Evolutionary conservation across 129 eudicot species (phyloP).

Genomic region (Lactuca sativa): DNA sequence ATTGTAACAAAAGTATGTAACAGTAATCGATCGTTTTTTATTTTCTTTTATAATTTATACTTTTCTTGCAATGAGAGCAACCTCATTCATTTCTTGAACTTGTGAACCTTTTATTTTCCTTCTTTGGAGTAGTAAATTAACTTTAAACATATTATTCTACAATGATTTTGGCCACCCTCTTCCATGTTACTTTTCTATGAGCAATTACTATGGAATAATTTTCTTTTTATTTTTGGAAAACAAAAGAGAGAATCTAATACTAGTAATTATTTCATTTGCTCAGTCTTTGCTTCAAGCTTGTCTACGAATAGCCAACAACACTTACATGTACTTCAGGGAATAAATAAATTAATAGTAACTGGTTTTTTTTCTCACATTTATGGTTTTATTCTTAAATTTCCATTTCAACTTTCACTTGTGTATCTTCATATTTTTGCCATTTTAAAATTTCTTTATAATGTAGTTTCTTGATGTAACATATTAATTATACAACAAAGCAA

Average conservation of each 20-base stretch:
- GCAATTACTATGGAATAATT: conserved; percentile 38
- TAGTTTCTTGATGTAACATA: no score
- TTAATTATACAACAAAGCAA: no score
- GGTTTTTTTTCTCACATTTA: background rate
- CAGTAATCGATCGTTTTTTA: background rate
- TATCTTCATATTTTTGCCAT: no score
- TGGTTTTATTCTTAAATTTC: background rate
- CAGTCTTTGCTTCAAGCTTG: conserved; percentile 42
- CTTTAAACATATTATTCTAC: conserved; percentile 40
- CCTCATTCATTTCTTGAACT: conserved; percentile 13
- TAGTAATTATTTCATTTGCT: conserved; percentile 39
- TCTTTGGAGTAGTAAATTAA: conserved; percentile 13
- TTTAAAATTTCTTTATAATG: no score
- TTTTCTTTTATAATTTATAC: conserved; percentile 20
- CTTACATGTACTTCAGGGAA: conserved; percentile 7
- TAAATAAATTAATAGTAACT: background rate
- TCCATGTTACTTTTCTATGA: conserved; percentile 31
- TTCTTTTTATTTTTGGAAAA: conserved; percentile 4
- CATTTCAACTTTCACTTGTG: background rate
- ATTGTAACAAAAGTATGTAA: background rate
- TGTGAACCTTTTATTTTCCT: conserved; percentile 15
- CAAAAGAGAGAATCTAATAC: conserved; percentile 37
- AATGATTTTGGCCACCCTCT: conserved; percentile 47
- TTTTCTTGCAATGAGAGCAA: conserved; percentile 62
- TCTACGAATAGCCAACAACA: conserved; percentile 27